A percentile compares a stretch with the other conserved stretches of the same genome.
Conservation (phyloP, 2,329 filamentous ascomycete genomes). For the Phyllosticta capitalensis region DNA sequence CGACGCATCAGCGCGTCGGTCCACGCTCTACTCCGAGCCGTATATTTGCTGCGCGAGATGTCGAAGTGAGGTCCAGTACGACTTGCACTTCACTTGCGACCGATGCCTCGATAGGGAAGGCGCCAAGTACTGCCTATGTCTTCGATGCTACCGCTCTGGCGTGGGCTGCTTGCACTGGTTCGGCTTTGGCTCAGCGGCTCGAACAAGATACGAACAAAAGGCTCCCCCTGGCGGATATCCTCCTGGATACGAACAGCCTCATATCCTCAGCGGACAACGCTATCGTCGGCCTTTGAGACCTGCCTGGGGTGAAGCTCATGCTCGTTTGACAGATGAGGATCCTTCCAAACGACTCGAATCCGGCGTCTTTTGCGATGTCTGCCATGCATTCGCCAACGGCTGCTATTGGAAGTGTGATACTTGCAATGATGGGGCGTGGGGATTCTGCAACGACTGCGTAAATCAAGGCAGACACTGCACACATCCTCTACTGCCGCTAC, state of each 20-base stretch:
- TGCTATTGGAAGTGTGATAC: slow-evolving; percentile 83
- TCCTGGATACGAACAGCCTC: slow-evolving; percentile 37
- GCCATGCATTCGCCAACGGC: slow-evolving; percentile 62
- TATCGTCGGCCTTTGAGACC: slow-evolving; percentile 25
- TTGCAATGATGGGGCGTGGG: slow-evolving; percentile 92
- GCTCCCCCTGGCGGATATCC: slow-evolving; percentile 33
- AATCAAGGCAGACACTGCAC: slow-evolving; percentile 73
- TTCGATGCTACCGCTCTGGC: slow-evolving; percentile 66
- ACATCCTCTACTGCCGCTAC: slow-evolving; percentile 69
- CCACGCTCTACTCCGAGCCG: slow-evolving; percentile 55
- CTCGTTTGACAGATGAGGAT: slow-evolving; percentile 43
- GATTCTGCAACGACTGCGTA: slow-evolving; percentile 81
- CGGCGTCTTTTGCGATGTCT: slow-evolving; percentile 77
- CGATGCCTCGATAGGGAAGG: slow-evolving; percentile 45
- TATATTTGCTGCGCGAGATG: slow-evolving; percentile 61
- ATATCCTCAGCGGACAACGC: slow-evolving; percentile 41
- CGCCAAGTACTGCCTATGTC: slow-evolving; percentile 70
- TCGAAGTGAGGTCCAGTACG: slow-evolving; percentile 63
- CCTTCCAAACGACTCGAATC: slow-evolving; percentile 59
- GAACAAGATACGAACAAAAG: slow-evolving; percentile 50
- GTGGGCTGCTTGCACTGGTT: slow-evolving; percentile 80
- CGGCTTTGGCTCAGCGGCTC: slow-evolving; percentile 70
- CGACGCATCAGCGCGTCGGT: slow-evolving; percentile 19
- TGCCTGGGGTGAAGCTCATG: slow-evolving; percentile 11
- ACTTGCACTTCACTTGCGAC: slow-evolving; percentile 74